Base-by-base conservation (phyloP, 140 eudicot genomes). In the Artemisia princeps region DNA sequence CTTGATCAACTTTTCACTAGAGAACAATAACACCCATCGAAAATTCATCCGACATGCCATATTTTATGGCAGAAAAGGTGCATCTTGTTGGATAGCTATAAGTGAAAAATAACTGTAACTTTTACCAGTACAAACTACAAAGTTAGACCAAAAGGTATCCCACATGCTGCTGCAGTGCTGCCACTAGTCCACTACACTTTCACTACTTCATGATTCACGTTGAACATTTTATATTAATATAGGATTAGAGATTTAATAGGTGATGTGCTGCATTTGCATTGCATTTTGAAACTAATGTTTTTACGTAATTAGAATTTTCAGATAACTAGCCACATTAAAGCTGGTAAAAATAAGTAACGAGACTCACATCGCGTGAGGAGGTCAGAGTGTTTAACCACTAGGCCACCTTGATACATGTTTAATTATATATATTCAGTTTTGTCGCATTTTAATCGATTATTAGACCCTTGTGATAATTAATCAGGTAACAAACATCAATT, bases 81-180 rank as follows among this genome's bases (percentile, higher is more conserved):
- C 69, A 67, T 72, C 66, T 6, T 46, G 72, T 40, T 59, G 26
- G 26, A 67, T 44, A 30, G 26, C 45, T 46, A n/a, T 14, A 37
- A 15, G 7, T 60, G 8, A 1, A 13, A 60, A 60, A 30, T 14
- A 46, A 24, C 6, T 11, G 0, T 4, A 13, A 26, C 20, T 59
- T 26, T 26, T 28, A 13, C 24, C 52, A 46, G 1, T 33, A 33
- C 52, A 10, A 46, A 11, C 52, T 46, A 17, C 19, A 17, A 17
- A 17, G 19, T 17, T 12, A 13, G 52, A 13, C 22, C 22, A 14
- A 28, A 6, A 20, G 40, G 3, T 4, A 6, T 33, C 42, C 62
- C 42, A 56, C 64, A 24, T 59, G 45, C 40, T 59, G 13, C 50
- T 20, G 23, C 23, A 52, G 37, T 59, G 13, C 50, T 20, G 23